A percentile compares a stretch with the other conserved stretches of the same genome.
Evolutionary conservation across 139 green algal species (phyloP).

Genomic region (Chlorella sp.): DNA sequence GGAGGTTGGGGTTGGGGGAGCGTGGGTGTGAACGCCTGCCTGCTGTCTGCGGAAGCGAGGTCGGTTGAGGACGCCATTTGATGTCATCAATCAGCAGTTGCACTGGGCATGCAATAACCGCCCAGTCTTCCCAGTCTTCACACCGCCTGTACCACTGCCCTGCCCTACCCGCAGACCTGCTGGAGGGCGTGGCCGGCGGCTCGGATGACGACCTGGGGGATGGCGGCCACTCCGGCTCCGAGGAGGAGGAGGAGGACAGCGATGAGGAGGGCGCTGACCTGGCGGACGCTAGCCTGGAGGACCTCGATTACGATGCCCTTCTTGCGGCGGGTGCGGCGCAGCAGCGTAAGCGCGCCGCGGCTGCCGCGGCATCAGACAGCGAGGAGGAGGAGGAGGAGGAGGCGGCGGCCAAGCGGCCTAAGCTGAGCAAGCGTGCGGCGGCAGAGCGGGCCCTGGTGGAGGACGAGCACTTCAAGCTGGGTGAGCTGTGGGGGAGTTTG

Average conservation of each 20-base stretch:
- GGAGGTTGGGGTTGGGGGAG: not conserved
- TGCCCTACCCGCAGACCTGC: constrained; percentile 19
- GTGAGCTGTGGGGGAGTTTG: constrained; percentile 78
- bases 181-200: not conserved
- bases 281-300: not conserved
- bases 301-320: constrained; percentile 47
- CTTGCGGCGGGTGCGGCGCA: constrained; percentile 25
- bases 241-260: constrained; percentile 25
- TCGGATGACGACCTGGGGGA: constrained; percentile 1
- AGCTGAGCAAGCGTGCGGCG: not conserved
- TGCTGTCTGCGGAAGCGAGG: too few relatives aligned
- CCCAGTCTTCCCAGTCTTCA: not conserved
- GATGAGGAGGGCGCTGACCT: constrained; percentile 12
- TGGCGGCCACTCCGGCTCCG: not conserved
- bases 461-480: constrained; percentile 83
- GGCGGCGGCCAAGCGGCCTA: not conserved
- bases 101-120: too few relatives aligned
- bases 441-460: constrained; percentile 46
- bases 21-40: not conserved
- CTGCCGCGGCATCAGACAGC: not conserved
- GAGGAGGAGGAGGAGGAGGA: constrained; percentile 27
- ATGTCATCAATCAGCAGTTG: not conserved
- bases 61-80: too few relatives aligned
- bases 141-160: too few relatives aligned
- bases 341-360: not conserved